These are phyloP conservation scores for Raddia guianensis DNA, from an alignment of 176 grass and related monocot genomes.

Conservation along the genomic window DNA sequence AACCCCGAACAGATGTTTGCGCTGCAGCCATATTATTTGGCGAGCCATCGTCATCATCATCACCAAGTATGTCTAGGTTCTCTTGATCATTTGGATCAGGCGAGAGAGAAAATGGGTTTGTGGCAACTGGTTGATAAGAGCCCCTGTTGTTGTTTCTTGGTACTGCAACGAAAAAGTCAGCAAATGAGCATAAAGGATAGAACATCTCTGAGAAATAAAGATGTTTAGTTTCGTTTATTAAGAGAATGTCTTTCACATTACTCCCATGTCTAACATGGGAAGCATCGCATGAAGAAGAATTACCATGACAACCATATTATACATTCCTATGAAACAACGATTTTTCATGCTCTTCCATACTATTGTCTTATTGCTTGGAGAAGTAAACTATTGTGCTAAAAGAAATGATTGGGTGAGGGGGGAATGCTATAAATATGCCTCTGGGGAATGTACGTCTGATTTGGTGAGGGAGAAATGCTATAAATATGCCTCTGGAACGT, in stretches of 20 bases:
- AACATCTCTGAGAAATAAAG: conserved; percentile 12
- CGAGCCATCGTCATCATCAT: conserved; percentile 67
- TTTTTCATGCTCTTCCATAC: background rate
- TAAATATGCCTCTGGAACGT: conserved; percentile 1
- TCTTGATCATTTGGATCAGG: conserved; percentile 65
- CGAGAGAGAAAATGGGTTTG: conserved; percentile 56
- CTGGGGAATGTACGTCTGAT: background rate
- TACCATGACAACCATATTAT: background rate
- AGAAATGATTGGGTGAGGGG: background rate
- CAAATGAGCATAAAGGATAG: conserved; percentile 29
- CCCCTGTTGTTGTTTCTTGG: conserved; percentile 56
- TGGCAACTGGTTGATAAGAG: conserved; percentile 48
- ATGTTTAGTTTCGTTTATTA: conserved; percentile 1
- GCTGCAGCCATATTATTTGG: conserved; percentile 42
- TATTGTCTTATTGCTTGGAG: background rate
- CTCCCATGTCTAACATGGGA: background rate
- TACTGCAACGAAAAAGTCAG: conserved; percentile 36
- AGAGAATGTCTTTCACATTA: conserved; percentile 10
- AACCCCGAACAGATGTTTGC: conserved; percentile 34
- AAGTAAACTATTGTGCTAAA: background rate
- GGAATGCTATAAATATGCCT: background rate
- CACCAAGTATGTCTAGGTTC: conserved; percentile 87
- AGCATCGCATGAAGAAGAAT: background rate
- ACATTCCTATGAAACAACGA: background rate
- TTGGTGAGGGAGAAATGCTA: background rate